These are phyloP conservation scores for Cordyceps cicadae DNA, from an alignment of 2,329 filamentous ascomycete species.

Conservation along the genomic window DNA sequence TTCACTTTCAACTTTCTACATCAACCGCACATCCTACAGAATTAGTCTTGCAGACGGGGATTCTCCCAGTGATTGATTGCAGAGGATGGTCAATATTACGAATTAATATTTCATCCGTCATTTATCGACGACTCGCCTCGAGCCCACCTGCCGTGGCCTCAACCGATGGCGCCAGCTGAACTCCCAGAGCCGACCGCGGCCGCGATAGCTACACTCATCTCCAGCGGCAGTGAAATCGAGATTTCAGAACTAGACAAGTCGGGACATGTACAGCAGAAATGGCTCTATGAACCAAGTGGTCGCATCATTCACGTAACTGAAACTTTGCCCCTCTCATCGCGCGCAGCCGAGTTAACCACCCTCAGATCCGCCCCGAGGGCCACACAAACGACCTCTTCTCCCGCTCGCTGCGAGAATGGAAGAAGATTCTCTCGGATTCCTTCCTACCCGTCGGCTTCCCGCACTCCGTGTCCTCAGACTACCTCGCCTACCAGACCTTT, in stretches of 20 bases:
- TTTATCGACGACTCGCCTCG: not conserved
- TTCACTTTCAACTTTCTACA: not conserved
- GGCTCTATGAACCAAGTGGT: constrained; percentile 24
- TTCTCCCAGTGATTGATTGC: too few species aligned
- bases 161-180: not conserved
- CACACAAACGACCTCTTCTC: constrained; percentile 19
- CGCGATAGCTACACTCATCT: constrained; percentile 14
- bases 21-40: constrained; percentile 5
- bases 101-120: not conserved
- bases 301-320: constrained; percentile 20
- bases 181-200: not conserved
- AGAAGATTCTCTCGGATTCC: constrained; percentile 48
- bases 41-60: not conserved
- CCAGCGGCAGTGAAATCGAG: constrained; percentile 13
- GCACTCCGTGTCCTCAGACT: constrained; percentile 76
- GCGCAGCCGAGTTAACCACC: not conserved
- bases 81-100: not conserved
- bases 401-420: constrained; percentile 25
- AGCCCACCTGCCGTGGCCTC: not conserved
- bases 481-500: constrained; percentile 61
- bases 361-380: constrained; percentile 4
- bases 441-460: constrained; percentile 87
- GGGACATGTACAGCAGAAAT: constrained; percentile 26
- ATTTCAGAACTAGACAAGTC: constrained; percentile 31
- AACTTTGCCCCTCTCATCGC: too few species aligned